These are phyloP conservation scores for Pugionium dolabratum DNA, from an alignment of 345 rosid species.

Conservation along the genomic window DNA sequence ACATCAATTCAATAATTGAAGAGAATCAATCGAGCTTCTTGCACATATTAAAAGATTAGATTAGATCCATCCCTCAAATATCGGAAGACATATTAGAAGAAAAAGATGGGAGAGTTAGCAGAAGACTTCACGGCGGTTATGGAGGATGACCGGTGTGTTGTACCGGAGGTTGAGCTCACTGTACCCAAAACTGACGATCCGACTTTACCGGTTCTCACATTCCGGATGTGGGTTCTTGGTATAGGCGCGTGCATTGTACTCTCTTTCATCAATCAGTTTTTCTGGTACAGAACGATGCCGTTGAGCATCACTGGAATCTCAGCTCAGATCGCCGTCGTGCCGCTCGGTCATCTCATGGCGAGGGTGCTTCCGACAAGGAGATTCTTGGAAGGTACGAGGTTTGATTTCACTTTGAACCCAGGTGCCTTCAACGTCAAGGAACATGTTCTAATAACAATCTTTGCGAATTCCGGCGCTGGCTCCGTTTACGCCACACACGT, in stretches of 20 bases:
- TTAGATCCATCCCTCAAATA: conserved; percentile 7
- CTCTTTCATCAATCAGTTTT: conserved; percentile 83
- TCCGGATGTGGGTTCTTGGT: conserved; percentile 89
- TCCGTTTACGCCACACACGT: conserved; percentile 76
- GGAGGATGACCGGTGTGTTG: conserved; percentile 48
- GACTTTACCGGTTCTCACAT: conserved; percentile 61
- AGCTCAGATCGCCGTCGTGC: conserved; percentile 83
- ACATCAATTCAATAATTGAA: conserved; percentile 24
- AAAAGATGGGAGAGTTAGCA: conserved; percentile 39
- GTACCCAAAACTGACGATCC: conserved; percentile 84
- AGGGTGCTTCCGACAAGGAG: conserved; percentile 45
- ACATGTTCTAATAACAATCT: conserved; percentile 84
- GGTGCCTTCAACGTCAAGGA: conserved; percentile 89
- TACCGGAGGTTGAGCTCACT: conserved; percentile 72
- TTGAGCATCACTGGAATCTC: conserved; percentile 55
- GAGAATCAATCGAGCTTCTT: conserved; percentile 2
- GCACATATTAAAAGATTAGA: not conserved
- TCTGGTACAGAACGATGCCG: conserved; percentile 76
- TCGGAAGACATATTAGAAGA: not conserved
- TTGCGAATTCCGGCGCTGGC: conserved; percentile 81
- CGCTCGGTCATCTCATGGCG: conserved; percentile 76
- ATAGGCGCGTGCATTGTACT: conserved; percentile 57
- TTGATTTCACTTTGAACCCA: conserved; percentile 63
- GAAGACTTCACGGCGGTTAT: conserved; percentile 27
- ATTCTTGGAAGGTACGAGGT: conserved; percentile 52